Conservation (phyloP, 2,329 filamentous ascomycete genomes). For the Apiospora sp. region DNA sequence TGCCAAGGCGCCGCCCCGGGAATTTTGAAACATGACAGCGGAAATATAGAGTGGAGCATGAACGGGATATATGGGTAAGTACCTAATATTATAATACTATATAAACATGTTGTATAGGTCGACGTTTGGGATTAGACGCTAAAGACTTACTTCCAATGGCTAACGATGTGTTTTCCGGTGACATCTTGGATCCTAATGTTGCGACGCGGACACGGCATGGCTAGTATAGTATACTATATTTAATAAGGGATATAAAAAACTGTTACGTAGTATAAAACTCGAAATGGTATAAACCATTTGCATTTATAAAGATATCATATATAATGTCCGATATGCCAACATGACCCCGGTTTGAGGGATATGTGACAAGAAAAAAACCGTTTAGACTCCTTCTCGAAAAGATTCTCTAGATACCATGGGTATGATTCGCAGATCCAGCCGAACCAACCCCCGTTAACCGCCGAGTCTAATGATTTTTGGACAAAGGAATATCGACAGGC, state of each 20-base stretch:
- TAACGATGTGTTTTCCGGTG: neutral
- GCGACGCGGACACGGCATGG: neutral
- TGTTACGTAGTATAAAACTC: neutral
- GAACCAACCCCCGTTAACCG: neutral
- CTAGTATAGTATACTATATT: neutral
- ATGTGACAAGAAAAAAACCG: constrained; percentile 4
- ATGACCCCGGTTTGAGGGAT: neutral
- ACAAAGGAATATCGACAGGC: constrained; percentile 6
- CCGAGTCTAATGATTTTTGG: constrained; percentile 6
- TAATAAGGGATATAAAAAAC: neutral
- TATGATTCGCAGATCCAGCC: neutral
- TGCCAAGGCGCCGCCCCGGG: neutral
- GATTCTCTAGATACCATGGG: neutral
- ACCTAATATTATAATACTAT: too few species aligned
- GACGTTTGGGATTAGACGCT: neutral
- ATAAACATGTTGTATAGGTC: neutral
- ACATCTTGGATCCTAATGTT: neutral
- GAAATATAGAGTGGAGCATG: neutral
- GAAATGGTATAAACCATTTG: neutral
- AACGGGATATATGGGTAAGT: neutral
- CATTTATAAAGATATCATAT: neutral
- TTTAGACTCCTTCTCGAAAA: constrained; percentile 6
- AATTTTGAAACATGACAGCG: neutral
- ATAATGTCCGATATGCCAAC: neutral
- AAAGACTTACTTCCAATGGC: neutral